A percentile compares a stretch with the other conserved stretches of the same genome.
phyloP scores from a whole-genome alignment of 1,284 basidiomycete species.

The Inonotus obliquus region DNA sequence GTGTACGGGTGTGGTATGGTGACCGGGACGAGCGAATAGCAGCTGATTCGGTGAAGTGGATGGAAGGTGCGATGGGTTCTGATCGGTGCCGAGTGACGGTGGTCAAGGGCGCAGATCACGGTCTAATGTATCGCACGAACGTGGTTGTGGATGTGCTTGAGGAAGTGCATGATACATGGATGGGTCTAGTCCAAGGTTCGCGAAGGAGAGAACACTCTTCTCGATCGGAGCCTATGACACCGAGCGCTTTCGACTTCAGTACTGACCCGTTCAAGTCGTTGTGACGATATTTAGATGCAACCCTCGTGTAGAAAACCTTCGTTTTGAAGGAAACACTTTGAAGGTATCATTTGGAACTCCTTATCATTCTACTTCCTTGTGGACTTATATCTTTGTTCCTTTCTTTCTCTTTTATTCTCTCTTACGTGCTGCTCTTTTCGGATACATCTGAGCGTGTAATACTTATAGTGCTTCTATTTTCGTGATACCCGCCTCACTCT shows the following conservation, averaged over 20 bases:
- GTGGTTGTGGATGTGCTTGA: slow-evolving; percentile 90
- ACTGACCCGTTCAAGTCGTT: slow-evolving; percentile 13
- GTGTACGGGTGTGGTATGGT: slow-evolving; percentile 91
- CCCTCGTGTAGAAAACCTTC: background rate
- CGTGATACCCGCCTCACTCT: background rate
- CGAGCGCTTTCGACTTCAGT: background rate
- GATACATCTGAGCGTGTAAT: background rate
- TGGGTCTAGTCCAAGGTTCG: background rate
- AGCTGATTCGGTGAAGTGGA: slow-evolving; percentile 83
- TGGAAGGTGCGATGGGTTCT: slow-evolving; percentile 82
- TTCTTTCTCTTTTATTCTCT: background rate
- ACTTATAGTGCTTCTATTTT: background rate
- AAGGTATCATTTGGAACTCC: background rate
- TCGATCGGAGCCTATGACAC: background rate
- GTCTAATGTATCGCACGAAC: slow-evolving; percentile 84
- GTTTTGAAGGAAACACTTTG: too few species aligned
- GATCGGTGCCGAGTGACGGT: slow-evolving; percentile 75
- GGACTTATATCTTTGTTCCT: too few species aligned
- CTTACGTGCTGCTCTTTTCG: slow-evolving; percentile 1
- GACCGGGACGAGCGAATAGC: slow-evolving; percentile 91
- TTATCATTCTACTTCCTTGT: background rate
- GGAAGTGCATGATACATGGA: slow-evolving; percentile 56
- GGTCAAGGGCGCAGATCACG: slow-evolving; percentile 85
- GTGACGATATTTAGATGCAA: background rate
- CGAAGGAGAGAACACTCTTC: background rate